Evolutionary conservation across 2,329 filamentous ascomycete species (phyloP).

Genomic region (Aspergillus intermedius): DNA sequence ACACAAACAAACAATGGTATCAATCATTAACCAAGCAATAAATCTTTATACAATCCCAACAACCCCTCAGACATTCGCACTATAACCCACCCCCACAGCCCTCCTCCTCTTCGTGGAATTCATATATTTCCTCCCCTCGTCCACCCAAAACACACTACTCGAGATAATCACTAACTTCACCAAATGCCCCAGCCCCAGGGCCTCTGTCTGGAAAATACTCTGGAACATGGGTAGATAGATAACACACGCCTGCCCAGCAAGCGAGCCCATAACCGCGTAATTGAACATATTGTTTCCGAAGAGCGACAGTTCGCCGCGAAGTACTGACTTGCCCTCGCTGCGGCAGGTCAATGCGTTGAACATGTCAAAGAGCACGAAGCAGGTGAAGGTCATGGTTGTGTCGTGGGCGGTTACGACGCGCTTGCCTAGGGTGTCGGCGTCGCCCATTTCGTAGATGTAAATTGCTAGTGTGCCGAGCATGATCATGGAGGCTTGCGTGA

Average conservation of each 20-base stretch:
- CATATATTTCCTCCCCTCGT: conserved; percentile 76
- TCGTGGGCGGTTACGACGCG: conserved; percentile 79
- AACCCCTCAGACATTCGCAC: conserved; percentile 31
- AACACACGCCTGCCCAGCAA: conserved; percentile 80
- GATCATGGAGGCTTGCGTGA: conserved; percentile 82
- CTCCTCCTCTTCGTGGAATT: conserved; percentile 24
- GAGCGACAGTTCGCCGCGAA: conserved; percentile 75
- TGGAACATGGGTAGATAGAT: conserved; percentile 94
- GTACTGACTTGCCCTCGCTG: conserved; percentile 80
- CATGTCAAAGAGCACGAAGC: conserved; percentile 99
- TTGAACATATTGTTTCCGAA: conserved; percentile 93
- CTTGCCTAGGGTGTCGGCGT: conserved; percentile 46
- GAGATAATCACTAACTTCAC: conserved; percentile 66
- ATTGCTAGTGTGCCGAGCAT: conserved; percentile 87
- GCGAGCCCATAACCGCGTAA: conserved; percentile 79
- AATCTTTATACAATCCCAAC: neutral
- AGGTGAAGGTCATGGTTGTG: conserved; percentile 98
- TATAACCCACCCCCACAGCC: conserved; percentile 33
- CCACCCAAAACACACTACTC: conserved; percentile 90
- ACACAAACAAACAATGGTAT: too few relatives aligned
- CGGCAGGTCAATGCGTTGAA: conserved; percentile 95
- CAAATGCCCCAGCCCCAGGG: conserved; percentile 67
- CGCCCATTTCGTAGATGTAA: conserved; percentile 87
- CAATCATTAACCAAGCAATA: neutral
- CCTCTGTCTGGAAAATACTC: conserved; percentile 92